Base-by-base conservation (phyloP, 2,329 filamentous ascomycete species). In the Chrysosporium queenslandicum region DNA sequence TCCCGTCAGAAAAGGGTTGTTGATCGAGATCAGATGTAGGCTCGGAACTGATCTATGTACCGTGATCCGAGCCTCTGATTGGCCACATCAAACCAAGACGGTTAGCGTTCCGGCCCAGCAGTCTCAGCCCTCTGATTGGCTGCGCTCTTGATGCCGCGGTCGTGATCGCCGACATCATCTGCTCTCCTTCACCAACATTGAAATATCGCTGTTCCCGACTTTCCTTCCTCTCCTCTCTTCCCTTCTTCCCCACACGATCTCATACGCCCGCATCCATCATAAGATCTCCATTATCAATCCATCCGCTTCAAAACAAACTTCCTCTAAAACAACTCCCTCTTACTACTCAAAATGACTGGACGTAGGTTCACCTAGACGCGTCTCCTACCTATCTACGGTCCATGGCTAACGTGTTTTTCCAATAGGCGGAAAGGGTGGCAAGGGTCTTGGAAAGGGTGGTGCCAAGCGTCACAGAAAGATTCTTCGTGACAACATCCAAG, bases 381-480 rank as follows among this genome's bases (percentile, higher is more conserved):
- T 55, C 58, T n/a, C n/a, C n/a, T 51, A 57, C 43, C 20, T 37
- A 11, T 7, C 11, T 16, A 12, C 14, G 34, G 12, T 11, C 18
- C 8, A 50, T 46, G 30, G 69, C 75, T 81, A 66, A 82, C 75
- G 61, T 63, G 64, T 65, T 56, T 61, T 53, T 39, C n/a, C 55
- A 58, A 58, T 57, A 92, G 87, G 87, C 73, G 88, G 88, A 73
- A 94, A 94, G 78, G 89, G 89, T 75, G 90, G 90, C 72, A 95
- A 95, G 83, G 90, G 89, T 73, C 88, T 95, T 76, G 90, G 90
- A 74, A 95, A 95, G 84, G 90, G 90, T 63, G 90, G 90, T 74
- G 91, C 91, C 76, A 97, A 96, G 86, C 90, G 90, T 77, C 90
- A 96, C 79, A 85, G 91, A 70, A 96, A 96, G 87, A 96, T 96